Percentiles rank a stretch among this genome's conserved stretches.
These are phyloP conservation scores for Trichoderma simmonsii DNA, from an alignment of 2,329 filamentous ascomycete genomes.

Conservation along the genomic window DNA sequence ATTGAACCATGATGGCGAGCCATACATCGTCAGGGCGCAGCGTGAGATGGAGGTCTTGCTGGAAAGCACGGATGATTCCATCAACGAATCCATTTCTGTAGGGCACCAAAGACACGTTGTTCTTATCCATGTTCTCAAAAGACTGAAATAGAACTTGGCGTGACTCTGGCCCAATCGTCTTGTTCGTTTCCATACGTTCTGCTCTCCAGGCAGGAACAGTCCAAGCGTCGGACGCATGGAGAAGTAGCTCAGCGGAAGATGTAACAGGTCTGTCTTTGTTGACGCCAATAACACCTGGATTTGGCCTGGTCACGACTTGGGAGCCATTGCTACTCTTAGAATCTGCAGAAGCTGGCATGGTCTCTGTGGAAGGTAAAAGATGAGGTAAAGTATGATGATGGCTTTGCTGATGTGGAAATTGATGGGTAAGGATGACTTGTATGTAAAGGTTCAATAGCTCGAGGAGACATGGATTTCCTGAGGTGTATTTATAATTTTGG, in stretches of 20 bases:
- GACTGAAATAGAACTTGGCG: neutral
- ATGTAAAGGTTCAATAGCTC: no score
- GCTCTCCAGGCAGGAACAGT: rapidly evolving
- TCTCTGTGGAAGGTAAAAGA: neutral
- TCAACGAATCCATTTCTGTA: neutral
- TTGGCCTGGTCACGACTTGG: neutral
- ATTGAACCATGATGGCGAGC: constrained; percentile 29
- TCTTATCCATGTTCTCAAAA: neutral
- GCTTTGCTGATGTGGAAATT: no score
- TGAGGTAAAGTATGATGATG: no score
- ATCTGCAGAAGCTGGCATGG: neutral
- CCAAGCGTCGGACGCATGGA: neutral
- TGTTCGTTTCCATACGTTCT: neutral
- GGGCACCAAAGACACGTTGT: neutral
- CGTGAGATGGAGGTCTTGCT: constrained; percentile 22
- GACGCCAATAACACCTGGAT: neutral
- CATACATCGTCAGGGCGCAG: constrained; percentile 28
- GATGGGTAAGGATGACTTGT: no score
- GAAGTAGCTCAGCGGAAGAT: neutral
- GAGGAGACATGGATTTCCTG: no score
- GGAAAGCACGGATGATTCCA: constrained; percentile 1
- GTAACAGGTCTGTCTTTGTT: neutral
- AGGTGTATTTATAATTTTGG: no score
- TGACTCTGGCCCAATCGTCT: neutral
- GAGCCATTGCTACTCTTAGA: neutral